Evolutionary conservation across 768 basidiomycete genomes (phyloP).

Genomic region (Tricholomella constricta): DNA sequence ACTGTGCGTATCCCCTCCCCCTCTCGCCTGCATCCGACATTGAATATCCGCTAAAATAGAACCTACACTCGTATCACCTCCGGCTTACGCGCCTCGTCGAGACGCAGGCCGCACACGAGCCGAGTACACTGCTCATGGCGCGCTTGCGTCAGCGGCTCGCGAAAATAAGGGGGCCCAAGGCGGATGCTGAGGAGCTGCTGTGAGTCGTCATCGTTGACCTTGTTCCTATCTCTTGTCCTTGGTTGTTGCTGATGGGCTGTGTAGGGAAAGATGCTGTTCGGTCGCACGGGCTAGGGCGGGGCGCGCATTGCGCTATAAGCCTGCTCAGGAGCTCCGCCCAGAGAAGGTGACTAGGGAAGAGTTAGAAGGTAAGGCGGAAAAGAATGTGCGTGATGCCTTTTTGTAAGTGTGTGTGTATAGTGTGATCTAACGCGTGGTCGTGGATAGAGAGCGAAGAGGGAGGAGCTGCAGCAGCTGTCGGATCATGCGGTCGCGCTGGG

Average conservation of each 20-base stretch:
- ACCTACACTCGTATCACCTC: constrained; percentile 22
- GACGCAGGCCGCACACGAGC: constrained; percentile 7
- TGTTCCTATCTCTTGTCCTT: no score
- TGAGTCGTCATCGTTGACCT: no score
- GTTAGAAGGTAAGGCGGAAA: not conserved
- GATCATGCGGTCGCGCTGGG: constrained; percentile 25
- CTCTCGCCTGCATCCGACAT: no score
- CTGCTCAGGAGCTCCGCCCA: no score
- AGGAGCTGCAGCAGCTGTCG: constrained; percentile 21
- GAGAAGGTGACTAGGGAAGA: constrained; percentile 1
- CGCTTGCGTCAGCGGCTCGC: constrained; percentile 4
- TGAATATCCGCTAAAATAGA: constrained; percentile 8
- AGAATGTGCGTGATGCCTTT: not conserved
- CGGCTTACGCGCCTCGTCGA: constrained; percentile 14
- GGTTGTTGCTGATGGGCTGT: no score
- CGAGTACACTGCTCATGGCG: not conserved
- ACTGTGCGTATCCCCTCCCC: constrained; percentile 21
- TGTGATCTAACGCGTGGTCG: not conserved
- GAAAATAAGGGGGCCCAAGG: not conserved
- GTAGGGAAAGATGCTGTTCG: no score
- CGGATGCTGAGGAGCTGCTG: no score
- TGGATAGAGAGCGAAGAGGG: constrained; percentile 15
- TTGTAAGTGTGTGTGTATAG: no score
- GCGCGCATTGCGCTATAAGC: no score
- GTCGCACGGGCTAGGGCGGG: no score